These are phyloP conservation scores for Pilatotrama ljubarskyi DNA, from an alignment of 768 basidiomycete genomes.

Conservation along the genomic window DNA sequence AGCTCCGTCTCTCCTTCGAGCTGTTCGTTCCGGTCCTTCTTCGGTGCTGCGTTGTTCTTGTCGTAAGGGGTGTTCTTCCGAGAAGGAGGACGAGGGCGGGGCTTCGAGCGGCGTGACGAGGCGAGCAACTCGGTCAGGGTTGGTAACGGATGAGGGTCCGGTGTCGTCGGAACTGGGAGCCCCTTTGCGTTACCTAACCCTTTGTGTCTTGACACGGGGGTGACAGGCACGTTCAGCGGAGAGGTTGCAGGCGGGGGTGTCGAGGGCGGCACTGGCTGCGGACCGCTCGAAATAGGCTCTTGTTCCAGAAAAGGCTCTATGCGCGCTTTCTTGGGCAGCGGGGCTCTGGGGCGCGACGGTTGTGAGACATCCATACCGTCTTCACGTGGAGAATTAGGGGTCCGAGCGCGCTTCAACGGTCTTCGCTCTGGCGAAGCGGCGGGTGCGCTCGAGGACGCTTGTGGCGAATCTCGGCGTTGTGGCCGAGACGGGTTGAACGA, in stretches of 20 bases:
- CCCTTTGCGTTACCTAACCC: conserved; percentile 27
- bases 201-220: conserved; percentile 21
- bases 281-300: conserved; percentile 18
- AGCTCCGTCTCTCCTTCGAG: conserved; percentile 9
- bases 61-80: conserved; percentile 23
- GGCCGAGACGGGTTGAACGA: conserved; percentile 18
- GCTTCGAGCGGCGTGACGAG: conserved; percentile 40
- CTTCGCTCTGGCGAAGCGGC: conserved; percentile 5
- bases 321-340: conserved; percentile 25
- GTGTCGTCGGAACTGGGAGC: conserved; percentile 28
- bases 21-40: not conserved
- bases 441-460: conserved; percentile 21
- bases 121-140: conserved; percentile 47
- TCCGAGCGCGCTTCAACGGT: conserved; percentile 22
- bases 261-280: conserved; percentile 20
- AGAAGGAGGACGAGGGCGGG: conserved; percentile 33
- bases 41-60: not conserved
- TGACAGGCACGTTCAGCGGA: conserved; percentile 26
- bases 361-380: conserved; percentile 14
- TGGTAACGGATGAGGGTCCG: conserved; percentile 36
- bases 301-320: conserved; percentile 8
- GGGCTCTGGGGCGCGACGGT: conserved; percentile 4
- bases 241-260: conserved; percentile 35
- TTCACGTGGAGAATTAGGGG: conserved; percentile 19
- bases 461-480: conserved; percentile 22